Evolutionary conservation across 2,329 filamentous ascomycete genomes (phyloP), one percentile per base, ranked within the genome.

Genomic region (Pleoardoris graminearum): DNA sequence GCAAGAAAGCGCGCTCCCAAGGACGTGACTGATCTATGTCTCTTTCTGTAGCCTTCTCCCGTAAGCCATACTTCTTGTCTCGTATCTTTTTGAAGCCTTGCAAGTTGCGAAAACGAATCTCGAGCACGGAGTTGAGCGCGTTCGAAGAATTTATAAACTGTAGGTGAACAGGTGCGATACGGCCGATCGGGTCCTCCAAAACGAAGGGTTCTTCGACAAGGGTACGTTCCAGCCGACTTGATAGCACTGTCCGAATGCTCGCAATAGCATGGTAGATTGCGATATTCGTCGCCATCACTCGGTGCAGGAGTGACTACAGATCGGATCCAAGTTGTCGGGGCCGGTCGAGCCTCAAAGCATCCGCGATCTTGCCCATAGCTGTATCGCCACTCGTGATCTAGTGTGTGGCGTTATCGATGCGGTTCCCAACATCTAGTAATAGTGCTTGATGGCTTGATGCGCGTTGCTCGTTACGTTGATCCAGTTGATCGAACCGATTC

Each of bases 131-230:
- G 23, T 62, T 19, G 38, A 62, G 60, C 1, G 50, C 50, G 3
- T 59, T 54, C 58, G 58, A 60, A 6, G 53, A 55, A 1, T 44
- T 55, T 22, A 60, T 43, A 17, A 55, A 62, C 25, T 56, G 51
- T 2, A 60, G 45, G 41, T 58, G 58, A 5, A 62, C 52, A 6
- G 60, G 58, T 1, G 58, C 58, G 3, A 57, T 50, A 1, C 60
- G 53, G 5, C 58, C 60, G 4, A 60, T 52, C 1, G 58, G 43
- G 35, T 62, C 55, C 47, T 62, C 60, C 1, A 62, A 36, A 11
- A 59, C 48, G 27, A 60, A 54, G 5, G 60, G 55, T 8, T 60
- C 53, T 27, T 62, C 49, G 7, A 56, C 51, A 1, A 59, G 29
- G 0, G 38, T 19, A 12, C 51, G 39, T 19, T 59, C 50, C 4